These are phyloP conservation scores for Wickerhamomyces sp. DNA, from an alignment of 1,139 yeast genomes.

Conservation along the genomic window DNA sequence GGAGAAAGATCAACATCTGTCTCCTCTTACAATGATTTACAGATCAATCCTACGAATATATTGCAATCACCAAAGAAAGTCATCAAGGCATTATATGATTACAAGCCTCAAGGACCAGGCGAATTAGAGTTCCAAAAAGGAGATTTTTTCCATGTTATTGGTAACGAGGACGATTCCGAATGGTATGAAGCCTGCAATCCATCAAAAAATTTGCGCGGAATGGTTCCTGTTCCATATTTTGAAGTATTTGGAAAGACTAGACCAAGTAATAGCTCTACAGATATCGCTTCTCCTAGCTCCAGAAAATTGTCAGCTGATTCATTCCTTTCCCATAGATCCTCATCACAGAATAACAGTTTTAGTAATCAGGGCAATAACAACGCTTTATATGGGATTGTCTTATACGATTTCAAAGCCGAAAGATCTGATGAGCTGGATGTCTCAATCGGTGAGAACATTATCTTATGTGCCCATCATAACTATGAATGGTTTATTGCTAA, in stretches of 20 bases:
- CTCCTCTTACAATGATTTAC: conserved; percentile 19
- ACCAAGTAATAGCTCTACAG: conserved; percentile 17
- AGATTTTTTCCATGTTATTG: conserved; percentile 81
- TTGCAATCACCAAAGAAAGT: conserved; percentile 62
- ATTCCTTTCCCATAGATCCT: conserved; percentile 13
- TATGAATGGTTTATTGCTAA: conserved; percentile 98
- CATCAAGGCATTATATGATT: conserved; percentile 76
- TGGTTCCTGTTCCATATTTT: conserved; percentile 84
- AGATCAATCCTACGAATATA: conserved; percentile 17
- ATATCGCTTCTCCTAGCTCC: conserved; percentile 11
- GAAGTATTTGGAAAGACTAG: conserved; percentile 64
- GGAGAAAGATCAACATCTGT: conserved; percentile 17
- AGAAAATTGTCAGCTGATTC: conserved; percentile 19
- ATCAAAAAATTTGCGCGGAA: conserved; percentile 67
- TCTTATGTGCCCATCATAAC: conserved; percentile 92
- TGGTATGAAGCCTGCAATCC: conserved; percentile 94
- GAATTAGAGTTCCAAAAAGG: conserved; percentile 78
- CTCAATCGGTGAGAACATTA: conserved; percentile 79
- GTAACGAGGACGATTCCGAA: conserved; percentile 56
- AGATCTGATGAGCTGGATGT: conserved; percentile 84
- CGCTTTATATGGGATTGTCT: conserved; percentile 59
- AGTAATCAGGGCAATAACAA: conserved; percentile 8
- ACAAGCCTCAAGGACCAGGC: conserved; percentile 75
- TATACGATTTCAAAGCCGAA: conserved; percentile 87
- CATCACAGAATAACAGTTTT: conserved; percentile 7